phyloP scores from a whole-genome alignment of 495 filamentous ascomycete species.

The Podospora pseudopauciseta region DNA sequence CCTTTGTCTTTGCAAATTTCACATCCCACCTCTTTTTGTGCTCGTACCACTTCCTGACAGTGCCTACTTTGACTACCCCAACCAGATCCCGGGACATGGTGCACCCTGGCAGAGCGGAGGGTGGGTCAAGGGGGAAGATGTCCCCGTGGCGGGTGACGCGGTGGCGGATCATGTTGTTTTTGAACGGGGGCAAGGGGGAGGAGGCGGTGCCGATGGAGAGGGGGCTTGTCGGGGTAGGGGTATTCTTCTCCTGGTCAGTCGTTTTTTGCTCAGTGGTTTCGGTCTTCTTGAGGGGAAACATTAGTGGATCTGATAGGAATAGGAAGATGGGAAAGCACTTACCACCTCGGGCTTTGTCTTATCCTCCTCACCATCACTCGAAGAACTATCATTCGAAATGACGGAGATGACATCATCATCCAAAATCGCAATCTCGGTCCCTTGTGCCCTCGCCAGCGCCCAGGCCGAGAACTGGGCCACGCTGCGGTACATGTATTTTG shows the following conservation, averaged over 20 bases:
- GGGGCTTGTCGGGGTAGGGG: slow-evolving; percentile 11
- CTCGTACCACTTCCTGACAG: slow-evolving; percentile 78
- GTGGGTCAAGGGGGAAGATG: slow-evolving; percentile 61
- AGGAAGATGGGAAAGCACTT: slow-evolving; percentile 15
- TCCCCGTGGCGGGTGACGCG: slow-evolving; percentile 72
- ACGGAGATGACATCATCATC: slow-evolving; percentile 74
- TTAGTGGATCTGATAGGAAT: neutral
- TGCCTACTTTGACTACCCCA: slow-evolving; percentile 73
- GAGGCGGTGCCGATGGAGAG: slow-evolving; percentile 68
- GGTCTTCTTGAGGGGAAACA: neutral
- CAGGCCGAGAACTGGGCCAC: slow-evolving; percentile 91
- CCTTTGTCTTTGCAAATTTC: slow-evolving; percentile 62
- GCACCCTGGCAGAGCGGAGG: slow-evolving; percentile 58
- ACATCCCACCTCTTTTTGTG: slow-evolving; percentile 67
- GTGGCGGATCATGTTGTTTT: slow-evolving; percentile 86
- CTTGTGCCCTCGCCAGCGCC: slow-evolving; percentile 79
- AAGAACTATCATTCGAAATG: slow-evolving; percentile 58
- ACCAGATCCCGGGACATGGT: slow-evolving; percentile 59
- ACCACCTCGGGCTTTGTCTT: slow-evolving; percentile 26
- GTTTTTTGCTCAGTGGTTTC: neutral
- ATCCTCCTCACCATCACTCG: slow-evolving; percentile 37
- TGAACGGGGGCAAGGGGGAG: slow-evolving; percentile 74
- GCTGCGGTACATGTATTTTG: slow-evolving; percentile 88
- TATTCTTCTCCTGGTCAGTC: slow-evolving; percentile 3
- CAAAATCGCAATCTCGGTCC: slow-evolving; percentile 70